These are phyloP conservation scores for Rhizopogon rudus DNA, from an alignment of 768 basidiomycete species.

Conservation along the genomic window DNA sequence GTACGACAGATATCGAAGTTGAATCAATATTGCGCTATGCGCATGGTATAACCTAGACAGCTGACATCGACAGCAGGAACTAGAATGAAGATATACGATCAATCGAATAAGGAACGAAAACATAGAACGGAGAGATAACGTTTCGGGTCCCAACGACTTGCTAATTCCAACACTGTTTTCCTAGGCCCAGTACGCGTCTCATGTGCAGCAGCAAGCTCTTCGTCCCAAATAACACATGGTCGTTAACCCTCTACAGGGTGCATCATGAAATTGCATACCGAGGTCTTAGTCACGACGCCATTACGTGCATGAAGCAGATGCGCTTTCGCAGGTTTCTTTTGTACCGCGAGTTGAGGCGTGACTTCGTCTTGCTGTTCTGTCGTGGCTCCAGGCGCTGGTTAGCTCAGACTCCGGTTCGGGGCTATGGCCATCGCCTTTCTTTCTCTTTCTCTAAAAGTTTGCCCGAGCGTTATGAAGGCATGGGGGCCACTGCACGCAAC, in stretches of 20 bases:
- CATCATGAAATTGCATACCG: neutral
- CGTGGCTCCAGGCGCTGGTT: neutral
- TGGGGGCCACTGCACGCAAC: neutral
- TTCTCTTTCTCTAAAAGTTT: slow-evolving; percentile 2
- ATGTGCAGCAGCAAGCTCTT: neutral
- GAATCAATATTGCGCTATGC: too few relatives aligned
- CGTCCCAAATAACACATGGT: neutral
- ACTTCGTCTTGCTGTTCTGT: neutral
- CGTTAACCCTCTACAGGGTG: neutral
- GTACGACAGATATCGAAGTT: too few relatives aligned
- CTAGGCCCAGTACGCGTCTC: neutral
- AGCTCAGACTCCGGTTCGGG: neutral
- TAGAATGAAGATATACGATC: too few relatives aligned
- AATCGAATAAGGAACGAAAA: too few relatives aligned
- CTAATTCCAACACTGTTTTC: neutral
- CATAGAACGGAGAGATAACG: too few relatives aligned
- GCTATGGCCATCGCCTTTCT: neutral
- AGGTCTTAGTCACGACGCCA: neutral
- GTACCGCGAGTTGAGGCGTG: neutral
- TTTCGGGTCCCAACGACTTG: too few relatives aligned
- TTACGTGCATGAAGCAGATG: neutral
- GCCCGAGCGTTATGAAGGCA: neutral
- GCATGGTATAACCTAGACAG: too few relatives aligned
- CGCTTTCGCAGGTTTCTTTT: neutral
- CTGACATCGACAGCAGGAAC: too few relatives aligned